A percentile compares a stretch with the other conserved stretches of the same genome.
Conservation (phyloP, 495 filamentous ascomycete genomes). For the Staphylotrichum tortipilum region DNA sequence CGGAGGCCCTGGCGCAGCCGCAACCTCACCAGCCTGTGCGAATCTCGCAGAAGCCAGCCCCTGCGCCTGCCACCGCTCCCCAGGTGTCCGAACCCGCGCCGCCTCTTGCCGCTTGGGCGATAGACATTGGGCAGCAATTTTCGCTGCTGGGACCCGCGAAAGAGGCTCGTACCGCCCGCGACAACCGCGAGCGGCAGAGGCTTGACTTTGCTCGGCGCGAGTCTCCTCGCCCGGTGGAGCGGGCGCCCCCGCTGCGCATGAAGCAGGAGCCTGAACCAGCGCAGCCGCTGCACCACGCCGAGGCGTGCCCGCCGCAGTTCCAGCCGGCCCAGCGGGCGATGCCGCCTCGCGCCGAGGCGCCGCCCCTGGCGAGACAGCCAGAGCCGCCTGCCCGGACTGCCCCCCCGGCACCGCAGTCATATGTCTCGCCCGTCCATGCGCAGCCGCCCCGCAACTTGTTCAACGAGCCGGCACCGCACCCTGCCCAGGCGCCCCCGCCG, state of each 20-base stretch:
- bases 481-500: constrained; percentile 12
- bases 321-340: constrained; percentile 22
- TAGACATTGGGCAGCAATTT: constrained; percentile 15
- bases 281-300: constrained; percentile 20
- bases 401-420: constrained; percentile 24
- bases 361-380: constrained; percentile 32
- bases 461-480: constrained; percentile 25
- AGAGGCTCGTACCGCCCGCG: constrained; percentile 10
- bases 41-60: constrained; percentile 21
- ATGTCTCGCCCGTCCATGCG: constrained; percentile 23
- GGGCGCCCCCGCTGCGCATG: constrained; percentile 26
- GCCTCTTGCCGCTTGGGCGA: constrained; percentile 16
- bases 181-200: constrained; percentile 24
- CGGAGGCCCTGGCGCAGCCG: constrained; percentile 17
- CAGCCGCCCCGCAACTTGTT: constrained; percentile 24
- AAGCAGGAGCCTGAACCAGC: constrained; percentile 39
- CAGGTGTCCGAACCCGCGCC: constrained; percentile 21
- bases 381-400: constrained; percentile 34
- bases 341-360: constrained; percentile 29
- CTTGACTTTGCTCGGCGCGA: constrained; percentile 22
- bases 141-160: constrained; percentile 17
- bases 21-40: constrained; percentile 17
- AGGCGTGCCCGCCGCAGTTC: constrained; percentile 24
- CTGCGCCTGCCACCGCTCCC: constrained; percentile 9
- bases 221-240: constrained; percentile 23